Percentiles rank a stretch among this genome's conserved stretches.
Conservation (phyloP, 2,329 filamentous ascomycete species). For the Ceratocystis harringtonii region DNA sequence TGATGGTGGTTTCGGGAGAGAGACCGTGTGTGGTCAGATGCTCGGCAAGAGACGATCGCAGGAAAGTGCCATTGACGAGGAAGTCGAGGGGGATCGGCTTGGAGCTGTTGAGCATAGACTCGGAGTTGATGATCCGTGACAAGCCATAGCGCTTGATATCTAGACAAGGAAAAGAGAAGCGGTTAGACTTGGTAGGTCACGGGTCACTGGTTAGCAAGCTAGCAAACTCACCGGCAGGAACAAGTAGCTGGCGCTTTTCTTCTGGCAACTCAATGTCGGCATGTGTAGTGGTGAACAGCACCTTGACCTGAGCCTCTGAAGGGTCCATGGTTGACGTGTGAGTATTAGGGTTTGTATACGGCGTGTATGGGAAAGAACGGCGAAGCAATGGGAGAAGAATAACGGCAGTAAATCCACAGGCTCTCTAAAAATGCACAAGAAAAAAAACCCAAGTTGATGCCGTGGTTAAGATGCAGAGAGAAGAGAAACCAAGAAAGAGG, state of each 20-base stretch:
- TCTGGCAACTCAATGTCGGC: constrained; percentile 48
- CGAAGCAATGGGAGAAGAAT: neutral
- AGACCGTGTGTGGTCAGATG: constrained; percentile 77
- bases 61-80: constrained; percentile 82
- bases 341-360: neutral
- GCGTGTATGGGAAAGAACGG: neutral
- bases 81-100: constrained; percentile 77
- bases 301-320: constrained; percentile 42
- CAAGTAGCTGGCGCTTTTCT: constrained; percentile 44
- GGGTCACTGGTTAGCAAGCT: neutral
- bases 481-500: neutral
- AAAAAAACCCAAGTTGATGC: neutral
- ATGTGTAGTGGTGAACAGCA: constrained; percentile 51
- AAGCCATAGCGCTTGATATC: constrained; percentile 57
- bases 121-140: constrained; percentile 55
- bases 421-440: neutral
- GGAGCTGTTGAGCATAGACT: constrained; percentile 51
- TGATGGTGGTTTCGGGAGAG: constrained; percentile 73
- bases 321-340: constrained; percentile 25
- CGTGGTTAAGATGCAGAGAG: neutral
- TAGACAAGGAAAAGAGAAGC: constrained; percentile 20
- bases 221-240: constrained; percentile 38
- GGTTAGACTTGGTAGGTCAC: neutral
- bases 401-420: neutral
- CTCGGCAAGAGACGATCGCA: constrained; percentile 78